These are phyloP conservation scores for Clarireedia sp. DNA, from an alignment of 2,329 filamentous ascomycete species.

Conservation along the genomic window DNA sequence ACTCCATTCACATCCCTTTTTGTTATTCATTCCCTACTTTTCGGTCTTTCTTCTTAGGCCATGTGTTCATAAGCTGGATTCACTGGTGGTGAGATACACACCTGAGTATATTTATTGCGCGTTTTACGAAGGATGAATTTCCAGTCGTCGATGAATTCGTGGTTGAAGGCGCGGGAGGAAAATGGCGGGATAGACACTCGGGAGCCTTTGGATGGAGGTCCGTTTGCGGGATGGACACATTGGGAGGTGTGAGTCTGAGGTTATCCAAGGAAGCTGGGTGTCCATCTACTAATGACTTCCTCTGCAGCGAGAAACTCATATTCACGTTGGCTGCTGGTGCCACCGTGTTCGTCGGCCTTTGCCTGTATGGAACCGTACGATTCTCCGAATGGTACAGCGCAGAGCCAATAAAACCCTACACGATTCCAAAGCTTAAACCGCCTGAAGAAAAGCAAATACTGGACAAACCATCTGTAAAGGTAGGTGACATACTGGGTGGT, in stretches of 20 bases:
- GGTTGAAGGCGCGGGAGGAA: constrained; percentile 4
- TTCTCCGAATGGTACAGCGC: constrained; percentile 21
- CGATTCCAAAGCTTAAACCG: constrained; percentile 53
- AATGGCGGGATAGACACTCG: not conserved
- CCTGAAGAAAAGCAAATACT: constrained; percentile 51
- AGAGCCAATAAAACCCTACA: constrained; percentile 47
- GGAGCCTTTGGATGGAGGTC: constrained; percentile 1
- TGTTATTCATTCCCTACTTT: not conserved
- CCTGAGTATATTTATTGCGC: too few species aligned
- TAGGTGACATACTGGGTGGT: constrained; percentile 20
- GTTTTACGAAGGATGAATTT: too few species aligned
- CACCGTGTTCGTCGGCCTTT: constrained; percentile 15
- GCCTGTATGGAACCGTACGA: constrained; percentile 19
- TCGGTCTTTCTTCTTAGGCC: not conserved
- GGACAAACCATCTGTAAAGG: constrained; percentile 53
- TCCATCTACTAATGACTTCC: too few species aligned
- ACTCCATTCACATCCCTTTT: not conserved
- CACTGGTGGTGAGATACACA: not conserved
- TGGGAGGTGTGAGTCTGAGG: constrained; percentile 19
- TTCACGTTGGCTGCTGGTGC: constrained; percentile 16
- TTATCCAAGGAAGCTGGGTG: not conserved
- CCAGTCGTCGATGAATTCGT: too few species aligned
- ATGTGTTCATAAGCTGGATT: not conserved
- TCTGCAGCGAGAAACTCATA: constrained; percentile 18
- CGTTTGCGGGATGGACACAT: constrained; percentile 17